Conservation (phyloP, 2,329 filamentous ascomycete genomes). For the Alternaria novae-zelandiae region DNA sequence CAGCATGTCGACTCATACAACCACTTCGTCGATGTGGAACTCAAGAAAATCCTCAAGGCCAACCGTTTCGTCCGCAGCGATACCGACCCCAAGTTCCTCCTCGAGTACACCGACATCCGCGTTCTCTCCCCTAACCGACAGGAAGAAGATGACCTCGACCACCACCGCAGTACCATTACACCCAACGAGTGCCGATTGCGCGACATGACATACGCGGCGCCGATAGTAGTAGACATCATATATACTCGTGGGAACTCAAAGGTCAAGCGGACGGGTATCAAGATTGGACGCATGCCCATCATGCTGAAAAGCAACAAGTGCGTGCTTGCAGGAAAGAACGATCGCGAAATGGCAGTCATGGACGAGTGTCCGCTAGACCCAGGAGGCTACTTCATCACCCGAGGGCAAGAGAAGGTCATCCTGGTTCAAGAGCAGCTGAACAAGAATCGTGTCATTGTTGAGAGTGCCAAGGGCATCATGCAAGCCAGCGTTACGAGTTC, state of each 20-base stretch:
- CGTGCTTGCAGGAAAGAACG: slow-evolving; percentile 80
- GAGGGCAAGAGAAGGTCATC: slow-evolving; percentile 98
- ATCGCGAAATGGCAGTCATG: slow-evolving; percentile 86
- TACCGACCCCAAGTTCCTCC: slow-evolving; percentile 89
- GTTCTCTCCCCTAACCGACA: slow-evolving; percentile 81
- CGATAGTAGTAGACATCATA: slow-evolving; percentile 89
- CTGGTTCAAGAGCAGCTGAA: slow-evolving; percentile 97
- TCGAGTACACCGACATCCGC: slow-evolving; percentile 89
- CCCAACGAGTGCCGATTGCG: slow-evolving; percentile 96
- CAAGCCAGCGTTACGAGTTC: slow-evolving; percentile 92
- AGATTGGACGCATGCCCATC: slow-evolving; percentile 89
- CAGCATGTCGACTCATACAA: slow-evolving; percentile 99
- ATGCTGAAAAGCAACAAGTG: slow-evolving; percentile 98
- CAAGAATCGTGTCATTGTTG: slow-evolving; percentile 98
- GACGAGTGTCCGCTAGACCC: slow-evolving; percentile 97
- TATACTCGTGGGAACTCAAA: slow-evolving; percentile 83
- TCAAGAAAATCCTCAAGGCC: slow-evolving; percentile 94
- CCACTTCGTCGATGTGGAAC: slow-evolving; percentile 94
- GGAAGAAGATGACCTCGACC: slow-evolving; percentile 70
- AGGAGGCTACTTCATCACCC: slow-evolving; percentile 96
- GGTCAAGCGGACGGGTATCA: slow-evolving; percentile 74
- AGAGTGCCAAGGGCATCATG: slow-evolving; percentile 92
- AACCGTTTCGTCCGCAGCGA: slow-evolving; percentile 90
- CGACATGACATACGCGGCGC: slow-evolving; percentile 97
- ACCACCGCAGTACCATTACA: slow-evolving; percentile 66